Conservation (phyloP, 345 rosid genomes). For the Acer saccharum region DNA sequence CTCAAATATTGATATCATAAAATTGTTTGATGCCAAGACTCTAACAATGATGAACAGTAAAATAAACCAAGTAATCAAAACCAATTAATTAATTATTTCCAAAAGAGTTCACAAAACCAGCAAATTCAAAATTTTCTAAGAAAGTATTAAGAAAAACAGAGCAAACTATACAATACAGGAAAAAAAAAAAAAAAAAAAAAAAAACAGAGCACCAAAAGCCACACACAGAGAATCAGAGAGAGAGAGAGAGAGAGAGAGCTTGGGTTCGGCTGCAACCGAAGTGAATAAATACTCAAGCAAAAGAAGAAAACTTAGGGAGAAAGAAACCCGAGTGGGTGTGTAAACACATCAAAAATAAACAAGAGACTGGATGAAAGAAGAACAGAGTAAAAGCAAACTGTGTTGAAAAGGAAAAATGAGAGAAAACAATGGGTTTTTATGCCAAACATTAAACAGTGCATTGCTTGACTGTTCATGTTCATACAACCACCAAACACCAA, state of each 20-base stretch:
- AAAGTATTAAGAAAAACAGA: neutral
- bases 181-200: no score
- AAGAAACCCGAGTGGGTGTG: neutral
- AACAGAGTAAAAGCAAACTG: neutral
- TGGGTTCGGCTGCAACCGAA: neutral
- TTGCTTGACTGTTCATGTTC: neutral
- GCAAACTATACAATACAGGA: neutral
- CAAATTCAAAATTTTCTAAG: neutral
- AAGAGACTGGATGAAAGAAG: neutral
- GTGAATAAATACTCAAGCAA: neutral
- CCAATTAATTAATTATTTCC: no score
- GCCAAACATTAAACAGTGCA: neutral
- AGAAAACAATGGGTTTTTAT: neutral
- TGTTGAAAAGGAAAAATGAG: neutral
- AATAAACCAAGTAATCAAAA: no score
- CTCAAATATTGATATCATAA: no score
- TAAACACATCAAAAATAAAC: neutral
- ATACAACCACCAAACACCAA: neutral
- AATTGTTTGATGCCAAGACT: no score
- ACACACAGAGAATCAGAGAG: neutral
- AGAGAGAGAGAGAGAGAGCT: neutral
- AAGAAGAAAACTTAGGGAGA: neutral
- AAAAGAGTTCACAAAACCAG: no score
- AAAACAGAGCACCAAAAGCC: neutral
- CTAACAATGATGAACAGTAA: no score